Base-by-base conservation (phyloP, 257 asterid species). In the Gardenia jasminoides region DNA sequence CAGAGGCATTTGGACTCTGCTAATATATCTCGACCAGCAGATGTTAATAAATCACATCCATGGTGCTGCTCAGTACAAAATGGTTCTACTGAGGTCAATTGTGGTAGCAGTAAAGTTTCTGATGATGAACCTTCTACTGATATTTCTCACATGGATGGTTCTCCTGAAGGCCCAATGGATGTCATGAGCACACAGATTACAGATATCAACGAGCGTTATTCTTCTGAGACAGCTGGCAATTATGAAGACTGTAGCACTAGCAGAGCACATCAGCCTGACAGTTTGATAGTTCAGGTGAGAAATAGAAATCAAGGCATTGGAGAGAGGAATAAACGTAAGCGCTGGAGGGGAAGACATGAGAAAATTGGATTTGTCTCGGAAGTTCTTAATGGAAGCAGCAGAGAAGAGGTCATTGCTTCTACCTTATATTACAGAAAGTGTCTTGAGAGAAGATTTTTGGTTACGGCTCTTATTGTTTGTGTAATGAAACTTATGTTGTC, bases 311-410 rank as follows among this genome's bases (percentile, higher is more conserved):
- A 83, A 64, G 91, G 85, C 78, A 78, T 79, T 87, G 91, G 87
- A 58, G 97, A 91, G 79, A 87, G 96, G 82, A 93, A 91, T 83
- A 96, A 94, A 79, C 98, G 97, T 61, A 96, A 94, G 83, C 86
- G 97, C 84, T 96, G 99, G 98, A 89, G 91, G 86, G 97, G 97
- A 44, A 91, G 99, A 86, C 84, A 83, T 76, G 97, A 92, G 83
- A 79, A 81, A 78, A 78, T 81, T 26, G 96, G 89, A 69, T 80
- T 64, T 58, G 24, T 79, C 67, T 86, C 91, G 67, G 90, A 88
- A 81, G 78, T 76, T 79, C 80, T 85, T 36, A 22, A 76, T 76
- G 93, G 81, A 84, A 85, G 91, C 84, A 72, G 84, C 84, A 83
- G 84, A 85, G 84, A 80, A 70, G 90, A 85, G 84, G 87, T 82